Base-by-base conservation (phyloP, 1,139 yeast species). In the Yamadazyma taylorii region DNA sequence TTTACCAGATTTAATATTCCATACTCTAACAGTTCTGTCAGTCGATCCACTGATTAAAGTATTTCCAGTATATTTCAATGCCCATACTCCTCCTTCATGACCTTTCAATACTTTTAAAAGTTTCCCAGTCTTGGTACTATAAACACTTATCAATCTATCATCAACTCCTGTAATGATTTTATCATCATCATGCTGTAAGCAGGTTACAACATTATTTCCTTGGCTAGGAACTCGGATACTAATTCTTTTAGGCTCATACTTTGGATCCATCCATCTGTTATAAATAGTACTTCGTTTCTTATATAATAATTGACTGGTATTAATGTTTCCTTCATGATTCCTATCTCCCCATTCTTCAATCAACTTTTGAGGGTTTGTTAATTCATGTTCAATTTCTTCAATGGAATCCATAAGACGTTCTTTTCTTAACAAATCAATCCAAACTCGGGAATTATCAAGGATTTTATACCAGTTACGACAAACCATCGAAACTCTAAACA, bases 1-100 rank as follows among this genome's bases (percentile, higher is more conserved):
- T 47, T 68, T 71, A 1, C 85, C 89, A 15, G 82, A 77, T 34
- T 69, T 68, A 46, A 88, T 78, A 57, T 89, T 87, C 97, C 97
- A 90, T 3, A 90, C 81, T 40, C 97, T 73, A 6, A 62, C 95
- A 0, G 95, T 82, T 48, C 96, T 75, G 61, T 90, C 97, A 1
- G 96, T 89, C 2, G 95, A 83, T 0, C 97, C 97, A 45, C 94
- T 83, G 0, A 89, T 95, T 30, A 90, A 65, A 1, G 86, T 83
- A 56, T 85, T 81, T n/a, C 87, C 87, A 37, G 78, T 78, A 56
- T 89, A 90, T 59, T 92, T 89, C 56, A 92, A 69, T 1, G 98
- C 97, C 99, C 99, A 92, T 8, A 94, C 98, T 19, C 98, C 98
- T 33, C 97, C 97, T 41, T 86, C 95, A 55, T 92, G 98, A 10